Conservation (phyloP, 345 rosid species). For the Stellera chamaejasme region DNA sequence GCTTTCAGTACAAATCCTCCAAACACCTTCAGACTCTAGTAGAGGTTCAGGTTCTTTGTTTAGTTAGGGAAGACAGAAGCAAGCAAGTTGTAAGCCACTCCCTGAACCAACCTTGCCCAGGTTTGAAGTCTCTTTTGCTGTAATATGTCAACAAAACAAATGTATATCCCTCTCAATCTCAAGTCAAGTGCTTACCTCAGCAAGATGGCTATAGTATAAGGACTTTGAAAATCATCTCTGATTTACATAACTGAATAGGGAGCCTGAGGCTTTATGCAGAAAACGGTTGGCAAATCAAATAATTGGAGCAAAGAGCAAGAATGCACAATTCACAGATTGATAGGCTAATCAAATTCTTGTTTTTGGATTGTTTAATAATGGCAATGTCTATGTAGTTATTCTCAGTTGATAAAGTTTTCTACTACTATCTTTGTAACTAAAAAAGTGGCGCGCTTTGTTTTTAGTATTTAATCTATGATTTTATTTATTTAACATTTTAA, state of each 20-base stretch:
- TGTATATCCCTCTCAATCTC: background rate
- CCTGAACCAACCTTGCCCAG: background rate
- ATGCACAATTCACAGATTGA: background rate
- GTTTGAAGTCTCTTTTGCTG: background rate
- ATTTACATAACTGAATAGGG: constrained; percentile 1
- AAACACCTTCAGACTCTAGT: no score
- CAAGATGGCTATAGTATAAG: constrained; percentile 9
- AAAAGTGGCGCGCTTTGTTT: no score
- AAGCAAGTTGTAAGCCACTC: background rate
- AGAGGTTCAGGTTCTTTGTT: constrained; percentile 1
- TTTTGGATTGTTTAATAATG: background rate
- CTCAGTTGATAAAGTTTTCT: no score
- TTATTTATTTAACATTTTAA: no score
- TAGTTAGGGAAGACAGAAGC: constrained; percentile 1
- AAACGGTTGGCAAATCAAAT: background rate
- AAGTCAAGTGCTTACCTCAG: constrained; percentile 14
- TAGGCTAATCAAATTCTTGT: no score
- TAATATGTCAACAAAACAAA: constrained; percentile 2
- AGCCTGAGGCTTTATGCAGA: background rate
- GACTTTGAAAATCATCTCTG: constrained; percentile 4
- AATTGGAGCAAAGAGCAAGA: background rate
- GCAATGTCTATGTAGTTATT: background rate
- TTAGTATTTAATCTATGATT: no score
- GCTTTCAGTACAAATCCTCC: no score
- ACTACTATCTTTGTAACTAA: no score